A percentile compares a stretch with the other conserved stretches of the same genome.
Conservation (phyloP, 176 grass and related monocot genomes). For the Calamus simplicifolius region DNA sequence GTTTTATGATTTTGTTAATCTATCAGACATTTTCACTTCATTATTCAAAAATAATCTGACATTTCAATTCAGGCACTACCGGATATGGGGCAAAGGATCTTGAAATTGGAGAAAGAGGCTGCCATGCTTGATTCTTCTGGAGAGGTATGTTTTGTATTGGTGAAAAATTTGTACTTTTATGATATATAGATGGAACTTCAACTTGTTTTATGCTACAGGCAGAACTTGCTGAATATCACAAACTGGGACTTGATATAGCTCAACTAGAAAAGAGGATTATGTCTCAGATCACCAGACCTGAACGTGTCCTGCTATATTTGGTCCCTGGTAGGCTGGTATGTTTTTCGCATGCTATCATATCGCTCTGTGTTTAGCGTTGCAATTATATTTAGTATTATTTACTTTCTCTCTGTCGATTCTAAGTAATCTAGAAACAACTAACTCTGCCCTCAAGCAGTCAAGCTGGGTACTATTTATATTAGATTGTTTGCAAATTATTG, state of each 20-base stretch:
- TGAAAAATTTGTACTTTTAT: no score
- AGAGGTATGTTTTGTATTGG: slow-evolving; percentile 33
- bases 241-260: slow-evolving; percentile 77
- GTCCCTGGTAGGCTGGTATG: slow-evolving; percentile 94
- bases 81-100: slow-evolving; percentile 65
- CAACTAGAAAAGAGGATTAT: slow-evolving; percentile 97
- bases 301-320: slow-evolving; percentile 82
- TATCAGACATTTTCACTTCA: slow-evolving; percentile 13
- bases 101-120: slow-evolving; percentile 84
- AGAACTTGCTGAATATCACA: slow-evolving; percentile 89
- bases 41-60: slow-evolving; percentile 21
- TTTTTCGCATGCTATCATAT: slow-evolving; percentile 12
- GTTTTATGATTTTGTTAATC: slow-evolving; percentile 18
- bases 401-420: no score
- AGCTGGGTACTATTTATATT: no score
- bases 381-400: no score
- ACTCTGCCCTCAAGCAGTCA: no score
- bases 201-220: slow-evolving; percentile 23
- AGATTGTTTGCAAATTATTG: no score
- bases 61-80: slow-evolving; percentile 67
- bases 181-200: no score
- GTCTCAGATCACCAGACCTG: slow-evolving; percentile 87
- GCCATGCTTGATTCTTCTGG: slow-evolving; percentile 77
- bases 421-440: no score
- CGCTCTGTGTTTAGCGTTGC: no score